These are phyloP conservation scores for Adansonia rubrostipa DNA, from an alignment of 441 rosid species.

Conservation along the genomic window DNA sequence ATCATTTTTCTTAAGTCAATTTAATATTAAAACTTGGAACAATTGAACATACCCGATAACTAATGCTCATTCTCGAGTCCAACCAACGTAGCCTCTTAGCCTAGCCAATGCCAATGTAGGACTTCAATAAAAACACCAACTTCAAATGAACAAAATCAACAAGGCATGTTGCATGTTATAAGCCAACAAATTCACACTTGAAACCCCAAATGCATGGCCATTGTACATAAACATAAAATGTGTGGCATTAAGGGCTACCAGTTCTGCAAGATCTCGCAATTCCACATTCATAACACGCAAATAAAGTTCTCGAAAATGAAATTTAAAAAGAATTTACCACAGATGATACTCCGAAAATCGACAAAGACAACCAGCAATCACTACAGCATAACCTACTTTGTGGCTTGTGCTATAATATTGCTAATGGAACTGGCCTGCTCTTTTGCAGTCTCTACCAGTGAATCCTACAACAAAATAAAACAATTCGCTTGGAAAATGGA, in stretches of 20 bases:
- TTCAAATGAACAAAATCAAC: not conserved
- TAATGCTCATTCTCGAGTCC: too few relatives aligned
- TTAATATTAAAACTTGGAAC: too few relatives aligned
- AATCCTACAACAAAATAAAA: slow-evolving; percentile 48
- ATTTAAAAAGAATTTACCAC: slow-evolving; percentile 2
- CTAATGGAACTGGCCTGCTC: slow-evolving; percentile 65
- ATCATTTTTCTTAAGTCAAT: too few relatives aligned
- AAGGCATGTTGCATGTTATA: not conserved
- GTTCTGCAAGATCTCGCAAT: slow-evolving; percentile 2
- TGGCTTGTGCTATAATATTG: slow-evolving; percentile 72
- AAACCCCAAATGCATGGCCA: not conserved
- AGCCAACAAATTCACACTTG: not conserved
- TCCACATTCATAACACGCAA: slow-evolving; percentile 9
- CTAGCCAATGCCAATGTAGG: not conserved
- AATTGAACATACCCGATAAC: too few relatives aligned
- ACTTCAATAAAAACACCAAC: not conserved
- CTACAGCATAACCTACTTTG: slow-evolving; percentile 43
- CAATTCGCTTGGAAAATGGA: slow-evolving; percentile 13
- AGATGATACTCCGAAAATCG: slow-evolving; percentile 18
- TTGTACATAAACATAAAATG: not conserved
- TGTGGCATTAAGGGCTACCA: not conserved
- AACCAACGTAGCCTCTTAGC: too few relatives aligned
- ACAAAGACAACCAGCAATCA: slow-evolving; percentile 21
- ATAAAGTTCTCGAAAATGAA: slow-evolving; percentile 27
- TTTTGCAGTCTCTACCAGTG: slow-evolving; percentile 72